Base-by-base conservation (phyloP, 208 protist species). In the Tetramitus jugosus region DNA sequence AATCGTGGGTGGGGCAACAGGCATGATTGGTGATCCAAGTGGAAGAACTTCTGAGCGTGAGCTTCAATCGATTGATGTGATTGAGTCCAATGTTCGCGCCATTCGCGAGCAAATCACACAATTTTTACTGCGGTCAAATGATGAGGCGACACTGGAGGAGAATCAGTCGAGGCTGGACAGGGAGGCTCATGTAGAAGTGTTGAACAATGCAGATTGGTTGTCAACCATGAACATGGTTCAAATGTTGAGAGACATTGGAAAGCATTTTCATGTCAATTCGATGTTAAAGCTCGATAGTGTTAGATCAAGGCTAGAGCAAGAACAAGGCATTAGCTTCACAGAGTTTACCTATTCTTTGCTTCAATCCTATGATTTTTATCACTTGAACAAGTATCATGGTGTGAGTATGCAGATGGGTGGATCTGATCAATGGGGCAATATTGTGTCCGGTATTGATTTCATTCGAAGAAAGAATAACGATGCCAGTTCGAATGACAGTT, bases 351-450 rank as follows among this genome's bases (percentile, higher is more conserved):
- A 88, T 42, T 79, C 80, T 65, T 26, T 83, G 10, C 67, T 85
- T 33, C 85, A 88, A 64, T 79, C 45, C 8, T 83, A 83, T 68
- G 85, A 88, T 67, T 88, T 87, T 49, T 76, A 69, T 31, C 43
- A 87, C 39, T 78, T 88, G n/a, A 64, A 71, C 71, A 56, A 61
- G 14, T 37, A 8, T 20, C 4, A 81, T n/a, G 39, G 60, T 10
- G 84, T 81, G 60, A 46, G 64, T 14, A 7, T 88, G n/a, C 85
- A 88, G 76, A 62, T 88, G 20, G 85, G 85, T 10, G 85, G 85
- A 10, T 81, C 77, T 46, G 85, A 88, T 60, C 85, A 88, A 77
- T 88, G 83, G 83, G 85, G 85, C 35, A 88, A 88, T 75, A 86
- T 88, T 60, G 79, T 69, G 8, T 76, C 82, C 23, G 85, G 85